Evolutionary conservation across 2,329 filamentous ascomycete species (phyloP), one percentile per base, ranked within the genome.

Genomic region (Penicillium sclerotiorum): DNA sequence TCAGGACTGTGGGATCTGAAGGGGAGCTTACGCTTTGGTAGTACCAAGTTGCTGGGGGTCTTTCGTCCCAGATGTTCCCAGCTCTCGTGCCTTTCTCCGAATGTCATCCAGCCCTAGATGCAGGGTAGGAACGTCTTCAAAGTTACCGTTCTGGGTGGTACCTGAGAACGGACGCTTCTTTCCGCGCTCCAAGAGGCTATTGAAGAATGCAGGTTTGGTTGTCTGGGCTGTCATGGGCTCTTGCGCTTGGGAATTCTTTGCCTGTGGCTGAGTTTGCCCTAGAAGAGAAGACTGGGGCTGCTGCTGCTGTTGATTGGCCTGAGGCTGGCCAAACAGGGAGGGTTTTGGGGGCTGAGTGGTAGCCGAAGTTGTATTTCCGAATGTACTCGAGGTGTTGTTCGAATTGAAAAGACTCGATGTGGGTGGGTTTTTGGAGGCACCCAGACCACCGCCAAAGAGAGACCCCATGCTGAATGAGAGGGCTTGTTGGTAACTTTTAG

Each of bases 71-170:
- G 87, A 82, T 35, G 87, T 85, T 20, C 95, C 84, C 59, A 99
- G 79, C 59, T 80, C 92, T 78, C 82, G 90, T 75, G 79, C 94
- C 80, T 80, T 84, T 58, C 84, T 78, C 50, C 84, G 80, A 63
- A 99, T 87, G 74, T 99, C 94, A 50, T 90, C 89, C 25, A 99
- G 80, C 18, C 94, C 93, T 46, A 99, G 82, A 72, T 97, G 92
- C 57, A 99, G 80, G 64, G 86, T 89, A 6, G 94, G 93, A 38
- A 99, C 80, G 52, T 96, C 90, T 59, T 88, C 87, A 65, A 88
- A 83, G 47, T 72, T 74, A 48, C 62, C 71, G 40, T 66, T 69
- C 42, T 71, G 71, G 13, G 82, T 82, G 50, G 84, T 80, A 57
- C 86, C 85, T 58, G 85, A 83, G 57, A 86, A 81, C 45, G 85